Evolutionary conservation across 345 rosid genomes (phyloP).

Genomic region (Anastatica hierochuntica): DNA sequence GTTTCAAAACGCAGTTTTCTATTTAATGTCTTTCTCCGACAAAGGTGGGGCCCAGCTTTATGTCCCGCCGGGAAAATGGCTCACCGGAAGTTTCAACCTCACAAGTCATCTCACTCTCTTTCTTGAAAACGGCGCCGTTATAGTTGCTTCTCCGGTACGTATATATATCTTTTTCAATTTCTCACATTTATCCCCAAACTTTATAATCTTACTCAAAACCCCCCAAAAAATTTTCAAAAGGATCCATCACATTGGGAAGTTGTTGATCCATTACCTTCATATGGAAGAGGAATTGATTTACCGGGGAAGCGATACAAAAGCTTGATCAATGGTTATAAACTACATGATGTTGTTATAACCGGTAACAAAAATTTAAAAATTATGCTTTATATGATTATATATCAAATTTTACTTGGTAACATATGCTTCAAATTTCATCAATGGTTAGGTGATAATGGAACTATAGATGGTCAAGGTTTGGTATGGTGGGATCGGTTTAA

Average conservation of each 20-base stretch:
- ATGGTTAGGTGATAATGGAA: conserved; percentile 51
- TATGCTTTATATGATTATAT: background rate
- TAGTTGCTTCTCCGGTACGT: conserved; percentile 41
- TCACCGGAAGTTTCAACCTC: conserved; percentile 46
- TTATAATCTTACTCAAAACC: too few relatives aligned
- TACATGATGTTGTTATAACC: conserved; percentile 42
- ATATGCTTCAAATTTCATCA: background rate
- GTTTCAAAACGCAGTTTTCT: conserved; percentile 41
- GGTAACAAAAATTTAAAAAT: conserved; percentile 17
- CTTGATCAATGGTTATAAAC: conserved; percentile 37
- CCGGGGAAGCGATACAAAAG: conserved; percentile 38
- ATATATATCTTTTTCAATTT: background rate
- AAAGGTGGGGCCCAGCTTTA: conserved; percentile 53
- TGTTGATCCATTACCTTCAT: conserved; percentile 46
- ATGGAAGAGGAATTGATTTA: conserved; percentile 41
- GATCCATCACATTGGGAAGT: conserved; percentile 40
- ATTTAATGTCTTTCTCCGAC: conserved; percentile 38
- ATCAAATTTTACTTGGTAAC: background rate
- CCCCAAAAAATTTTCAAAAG: conserved; percentile 25
- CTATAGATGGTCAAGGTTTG: conserved; percentile 60
- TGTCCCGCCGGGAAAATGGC: conserved; percentile 46
- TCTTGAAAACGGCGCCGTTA: conserved; percentile 43
- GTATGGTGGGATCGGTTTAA: conserved; percentile 64
- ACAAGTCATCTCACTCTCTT: conserved; percentile 48
- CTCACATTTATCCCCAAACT: background rate